These are phyloP conservation scores for Amanita exitialis DNA, from an alignment of 768 basidiomycete species.

Conservation along the genomic window DNA sequence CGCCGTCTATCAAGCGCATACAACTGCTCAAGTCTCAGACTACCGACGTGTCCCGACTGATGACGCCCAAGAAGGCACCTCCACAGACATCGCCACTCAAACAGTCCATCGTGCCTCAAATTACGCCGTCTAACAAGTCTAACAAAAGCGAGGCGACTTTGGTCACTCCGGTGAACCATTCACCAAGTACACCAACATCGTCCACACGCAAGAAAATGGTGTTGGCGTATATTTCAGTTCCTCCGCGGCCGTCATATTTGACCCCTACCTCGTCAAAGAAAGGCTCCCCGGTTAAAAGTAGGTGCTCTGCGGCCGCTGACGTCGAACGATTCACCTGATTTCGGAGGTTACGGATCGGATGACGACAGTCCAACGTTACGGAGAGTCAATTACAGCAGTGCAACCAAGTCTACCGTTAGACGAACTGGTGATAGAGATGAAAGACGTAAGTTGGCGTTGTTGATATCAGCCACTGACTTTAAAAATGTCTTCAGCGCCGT, in stretches of 20 bases:
- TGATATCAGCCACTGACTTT: background rate
- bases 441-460: slow-evolving; percentile 35
- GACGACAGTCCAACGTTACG: slow-evolving; percentile 29
- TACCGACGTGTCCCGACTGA: slow-evolving; percentile 8
- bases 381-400: slow-evolving; percentile 19
- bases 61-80: slow-evolving; percentile 4
- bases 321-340: slow-evolving; percentile 27
- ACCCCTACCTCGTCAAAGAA: slow-evolving; percentile 32
- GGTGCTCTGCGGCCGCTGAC: slow-evolving; percentile 20
- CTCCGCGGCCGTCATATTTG: slow-evolving; percentile 22
- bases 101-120: background rate
- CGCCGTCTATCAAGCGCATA: slow-evolving; percentile 56
- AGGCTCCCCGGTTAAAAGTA: slow-evolving; percentile 4
- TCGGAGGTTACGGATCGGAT: slow-evolving; percentile 52
- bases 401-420: slow-evolving; percentile 38
- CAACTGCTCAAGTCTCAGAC: slow-evolving; percentile 20
- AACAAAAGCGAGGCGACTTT: background rate
- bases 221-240: slow-evolving; percentile 36
- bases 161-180: background rate
- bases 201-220: background rate
- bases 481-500: slow-evolving; percentile 32
- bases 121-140: background rate
- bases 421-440: slow-evolving; percentile 72
- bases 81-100: slow-evolving; percentile 4
- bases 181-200: slow-evolving; percentile 1